Evolutionary conservation across 2,329 filamentous ascomycete species (phyloP).

Genomic region (Samsoniella hepiali): DNA sequence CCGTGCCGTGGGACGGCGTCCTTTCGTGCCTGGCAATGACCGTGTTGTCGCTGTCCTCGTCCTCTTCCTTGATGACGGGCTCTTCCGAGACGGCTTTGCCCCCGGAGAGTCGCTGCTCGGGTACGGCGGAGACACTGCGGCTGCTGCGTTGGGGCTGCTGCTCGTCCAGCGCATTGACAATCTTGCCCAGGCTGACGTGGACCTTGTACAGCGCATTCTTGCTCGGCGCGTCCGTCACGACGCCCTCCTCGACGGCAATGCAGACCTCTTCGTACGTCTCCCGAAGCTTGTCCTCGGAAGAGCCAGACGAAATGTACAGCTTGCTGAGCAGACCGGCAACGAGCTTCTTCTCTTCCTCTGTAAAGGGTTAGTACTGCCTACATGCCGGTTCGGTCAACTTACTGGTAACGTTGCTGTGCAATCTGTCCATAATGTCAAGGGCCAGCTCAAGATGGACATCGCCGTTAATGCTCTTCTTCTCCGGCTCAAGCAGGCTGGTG

Average conservation of each 20-base stretch:
- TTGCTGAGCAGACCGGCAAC: conserved; percentile 77
- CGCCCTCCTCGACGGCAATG: conserved; percentile 60
- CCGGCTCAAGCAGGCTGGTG: conserved; percentile 48
- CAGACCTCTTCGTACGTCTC: conserved; percentile 56
- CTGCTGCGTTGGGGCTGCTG: conserved; percentile 40
- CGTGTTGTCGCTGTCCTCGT: conserved; percentile 38
- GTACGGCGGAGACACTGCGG: conserved; percentile 41
- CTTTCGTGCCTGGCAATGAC: conserved; percentile 31
- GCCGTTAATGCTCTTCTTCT: conserved; percentile 65
- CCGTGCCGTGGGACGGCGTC: background rate
- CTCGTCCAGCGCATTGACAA: conserved; percentile 58
- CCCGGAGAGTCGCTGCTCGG: conserved; percentile 31
- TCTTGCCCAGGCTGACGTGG: conserved; percentile 64
- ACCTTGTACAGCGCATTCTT: conserved; percentile 66
- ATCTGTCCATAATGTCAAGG: conserved; percentile 69
- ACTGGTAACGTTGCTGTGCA: conserved; percentile 66
- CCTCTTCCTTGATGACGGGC: conserved; percentile 48
- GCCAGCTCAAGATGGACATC: conserved; percentile 80
- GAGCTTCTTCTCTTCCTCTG: conserved; percentile 83
- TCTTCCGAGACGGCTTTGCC: conserved; percentile 42
- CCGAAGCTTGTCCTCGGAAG: conserved; percentile 55
- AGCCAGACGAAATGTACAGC: conserved; percentile 70
- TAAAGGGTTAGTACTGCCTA: conserved; percentile 29
- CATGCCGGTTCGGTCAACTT: conserved; percentile 36
- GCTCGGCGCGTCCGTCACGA: conserved; percentile 58